Percentiles rank a stretch among this genome's conserved stretches.
Conservation (phyloP, 257 asterid species). For the Solanum lycopersicoides region DNA sequence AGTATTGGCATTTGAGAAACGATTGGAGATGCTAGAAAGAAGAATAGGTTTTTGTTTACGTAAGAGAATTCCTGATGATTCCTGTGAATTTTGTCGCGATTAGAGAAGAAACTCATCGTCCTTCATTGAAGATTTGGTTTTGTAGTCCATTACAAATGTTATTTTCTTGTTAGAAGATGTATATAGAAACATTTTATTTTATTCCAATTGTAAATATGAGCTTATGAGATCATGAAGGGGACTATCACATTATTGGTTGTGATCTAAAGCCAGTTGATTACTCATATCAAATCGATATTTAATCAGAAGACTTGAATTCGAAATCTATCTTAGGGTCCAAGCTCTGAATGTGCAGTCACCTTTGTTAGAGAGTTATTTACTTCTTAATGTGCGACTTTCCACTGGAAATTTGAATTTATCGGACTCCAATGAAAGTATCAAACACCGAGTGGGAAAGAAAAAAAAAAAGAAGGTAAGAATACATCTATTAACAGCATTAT, state of each 20-base stretch:
- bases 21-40: constrained; percentile 42
- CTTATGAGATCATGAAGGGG: not conserved
- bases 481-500: not conserved
- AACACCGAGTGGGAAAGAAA: not conserved
- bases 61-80: constrained; percentile 1
- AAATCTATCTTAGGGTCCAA: not conserved
- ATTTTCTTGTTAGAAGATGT: too few relatives aligned
- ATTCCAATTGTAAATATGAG: too few relatives aligned
- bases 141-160: not conserved
- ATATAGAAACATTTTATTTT: too few relatives aligned
- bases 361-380: not conserved
- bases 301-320: not conserved
- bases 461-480: not conserved
- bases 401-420: not conserved
- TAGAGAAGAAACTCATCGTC: not conserved
- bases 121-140: not conserved
- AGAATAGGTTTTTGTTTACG: constrained; percentile 31
- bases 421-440: not conserved
- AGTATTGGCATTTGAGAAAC: constrained; percentile 59
- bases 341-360: not conserved
- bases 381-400: not conserved
- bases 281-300: not conserved
- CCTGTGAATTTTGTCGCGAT: constrained; percentile 13
- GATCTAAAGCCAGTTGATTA: not conserved
- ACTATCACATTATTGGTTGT: not conserved